Conservation (phyloP, 805 yeast species). For the Myxozyma lipomycoides region DNA sequence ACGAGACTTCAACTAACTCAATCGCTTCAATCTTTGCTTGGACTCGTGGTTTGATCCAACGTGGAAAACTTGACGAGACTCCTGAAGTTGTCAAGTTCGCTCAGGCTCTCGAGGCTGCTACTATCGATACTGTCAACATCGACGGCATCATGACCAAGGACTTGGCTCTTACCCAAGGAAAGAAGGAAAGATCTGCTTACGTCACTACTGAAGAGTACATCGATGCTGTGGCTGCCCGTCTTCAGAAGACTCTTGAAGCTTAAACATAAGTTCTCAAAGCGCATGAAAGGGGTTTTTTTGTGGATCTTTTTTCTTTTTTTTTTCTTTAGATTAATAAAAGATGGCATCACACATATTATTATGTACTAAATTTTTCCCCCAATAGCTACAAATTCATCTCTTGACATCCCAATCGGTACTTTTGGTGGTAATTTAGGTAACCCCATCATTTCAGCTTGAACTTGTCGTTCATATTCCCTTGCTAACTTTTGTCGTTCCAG, state of each 20-base stretch:
- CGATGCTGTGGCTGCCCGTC: conserved; percentile 53
- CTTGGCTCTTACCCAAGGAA: conserved; percentile 84
- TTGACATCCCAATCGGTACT: not conserved
- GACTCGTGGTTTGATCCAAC: conserved; percentile 89
- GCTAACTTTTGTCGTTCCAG: not conserved
- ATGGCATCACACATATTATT: too few relatives aligned
- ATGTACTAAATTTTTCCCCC: not conserved
- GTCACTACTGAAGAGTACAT: conserved; percentile 92
- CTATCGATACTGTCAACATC: conserved; percentile 74
- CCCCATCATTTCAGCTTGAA: not conserved
- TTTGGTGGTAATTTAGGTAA: conserved; percentile 1
- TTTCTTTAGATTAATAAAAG: not conserved
- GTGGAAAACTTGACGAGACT: conserved; percentile 84
- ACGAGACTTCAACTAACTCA: conserved; percentile 95
- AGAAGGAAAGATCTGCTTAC: conserved; percentile 72
- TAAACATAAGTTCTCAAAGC: conserved; percentile 15
- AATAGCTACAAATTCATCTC: not conserved
- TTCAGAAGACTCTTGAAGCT: conserved; percentile 16
- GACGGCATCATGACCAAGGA: conserved; percentile 96
- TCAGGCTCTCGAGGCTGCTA: conserved; percentile 72
- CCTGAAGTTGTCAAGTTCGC: conserved; percentile 84
- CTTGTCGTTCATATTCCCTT: not conserved
- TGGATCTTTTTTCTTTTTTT: not conserved
- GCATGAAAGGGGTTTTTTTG: not conserved
- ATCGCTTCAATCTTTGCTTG: conserved; percentile 97